Evolutionary conservation across 441 rosid genomes (phyloP).

Genomic region (Pelargonium citronellum): DNA sequence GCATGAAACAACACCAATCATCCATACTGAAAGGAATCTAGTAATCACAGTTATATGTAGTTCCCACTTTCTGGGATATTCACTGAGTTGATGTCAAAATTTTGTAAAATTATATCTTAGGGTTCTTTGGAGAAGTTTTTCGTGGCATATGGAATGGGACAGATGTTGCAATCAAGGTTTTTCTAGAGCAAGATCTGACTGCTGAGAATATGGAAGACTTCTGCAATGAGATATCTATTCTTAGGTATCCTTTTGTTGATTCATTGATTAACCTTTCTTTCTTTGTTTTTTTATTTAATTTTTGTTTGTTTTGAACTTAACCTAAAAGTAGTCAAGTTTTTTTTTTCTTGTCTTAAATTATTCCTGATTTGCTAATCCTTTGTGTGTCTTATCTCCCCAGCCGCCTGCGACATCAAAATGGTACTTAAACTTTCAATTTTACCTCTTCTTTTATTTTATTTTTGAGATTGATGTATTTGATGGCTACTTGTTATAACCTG

Average conservation of each 20-base stretch:
- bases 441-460: slow-evolving; percentile 8
- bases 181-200: slow-evolving; percentile 95
- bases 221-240: slow-evolving; percentile 95
- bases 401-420: slow-evolving; percentile 96
- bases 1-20: not conserved
- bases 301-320: not conserved
- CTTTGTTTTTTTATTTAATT: not conserved
- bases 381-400: slow-evolving; percentile 39
- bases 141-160: slow-evolving; percentile 98
- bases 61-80: not conserved
- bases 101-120: slow-evolving; percentile 29
- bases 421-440: slow-evolving; percentile 39
- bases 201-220: slow-evolving; percentile 98
- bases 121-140: slow-evolving; percentile 96
- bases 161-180: slow-evolving; percentile 95
- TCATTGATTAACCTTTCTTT: not conserved
- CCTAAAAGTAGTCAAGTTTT: slow-evolving; percentile 12
- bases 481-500: slow-evolving; percentile 1
- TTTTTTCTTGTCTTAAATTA: slow-evolving; percentile 20
- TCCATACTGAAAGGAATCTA: not conserved
- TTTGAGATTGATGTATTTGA: slow-evolving; percentile 2
- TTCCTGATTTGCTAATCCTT: slow-evolving; percentile 35
- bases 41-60: not conserved
- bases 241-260: slow-evolving; percentile 51
- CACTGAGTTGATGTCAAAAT: not conserved